These are phyloP conservation scores for Tephrocybe rancida DNA, from an alignment of 768 basidiomycete species.

Conservation along the genomic window DNA sequence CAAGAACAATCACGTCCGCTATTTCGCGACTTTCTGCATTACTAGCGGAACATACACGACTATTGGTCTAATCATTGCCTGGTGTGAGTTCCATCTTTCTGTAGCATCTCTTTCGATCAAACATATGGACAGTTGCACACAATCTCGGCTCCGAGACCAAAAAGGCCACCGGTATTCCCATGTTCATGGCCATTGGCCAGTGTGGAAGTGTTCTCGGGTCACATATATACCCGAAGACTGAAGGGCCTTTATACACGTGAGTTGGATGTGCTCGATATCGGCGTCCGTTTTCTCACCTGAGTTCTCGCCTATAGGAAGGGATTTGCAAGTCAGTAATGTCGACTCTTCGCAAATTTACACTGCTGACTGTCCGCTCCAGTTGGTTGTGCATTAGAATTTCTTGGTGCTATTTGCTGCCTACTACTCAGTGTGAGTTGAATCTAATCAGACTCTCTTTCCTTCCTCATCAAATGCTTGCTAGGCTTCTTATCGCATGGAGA, in stretches of 20 bases:
- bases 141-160: constrained; percentile 81
- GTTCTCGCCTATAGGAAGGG: constrained; percentile 46
- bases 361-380: constrained; percentile 29
- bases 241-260: constrained; percentile 69
- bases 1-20: constrained; percentile 61
- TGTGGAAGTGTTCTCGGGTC: constrained; percentile 78
- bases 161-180: constrained; percentile 72
- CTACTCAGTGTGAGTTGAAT: constrained; percentile 51
- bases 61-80: constrained; percentile 74
- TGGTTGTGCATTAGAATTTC: constrained; percentile 53
- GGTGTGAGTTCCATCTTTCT: constrained; percentile 55
- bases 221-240: constrained; percentile 65
- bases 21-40: constrained; percentile 80
- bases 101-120: constrained; percentile 10
- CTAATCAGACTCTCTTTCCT: background rate
- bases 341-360: background rate
- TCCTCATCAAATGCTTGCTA: constrained; percentile 21
- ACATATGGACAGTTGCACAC: constrained; percentile 52
- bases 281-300: background rate
- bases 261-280: constrained; percentile 17
- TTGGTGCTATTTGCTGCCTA: constrained; percentile 54
- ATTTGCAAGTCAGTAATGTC: constrained; percentile 46
- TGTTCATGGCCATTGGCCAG: constrained; percentile 83
- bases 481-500: constrained; percentile 68
- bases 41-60: constrained; percentile 77